Percentiles rank a stretch among this genome's conserved stretches.
phyloP scores from a whole-genome alignment of 345 rosid genomes.

The Garcia nutans region DNA sequence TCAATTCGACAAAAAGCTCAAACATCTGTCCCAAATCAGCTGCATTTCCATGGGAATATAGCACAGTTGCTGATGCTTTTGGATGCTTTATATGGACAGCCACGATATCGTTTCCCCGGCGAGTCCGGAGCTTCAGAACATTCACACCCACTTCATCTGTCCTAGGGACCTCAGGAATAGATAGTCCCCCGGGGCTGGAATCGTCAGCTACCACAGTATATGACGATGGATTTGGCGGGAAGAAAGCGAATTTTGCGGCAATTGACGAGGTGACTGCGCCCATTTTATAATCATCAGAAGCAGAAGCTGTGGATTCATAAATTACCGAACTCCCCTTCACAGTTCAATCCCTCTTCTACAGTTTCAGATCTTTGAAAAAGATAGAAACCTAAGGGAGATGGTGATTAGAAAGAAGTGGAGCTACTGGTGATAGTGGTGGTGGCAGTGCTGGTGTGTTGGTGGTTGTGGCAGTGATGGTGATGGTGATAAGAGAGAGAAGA shows the following conservation, averaged over 20 bases:
- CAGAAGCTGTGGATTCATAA: slow-evolving; percentile 40
- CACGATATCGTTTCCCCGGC: slow-evolving; percentile 75
- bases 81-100: slow-evolving; percentile 74
- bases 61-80: slow-evolving; percentile 64
- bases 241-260: slow-evolving; percentile 96
- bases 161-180: slow-evolving; percentile 57
- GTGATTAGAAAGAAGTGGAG: background rate
- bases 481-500: slow-evolving; percentile 3
- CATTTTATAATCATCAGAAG: slow-evolving; percentile 55
- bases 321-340: slow-evolving; percentile 1
- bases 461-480: slow-evolving; percentile 11
- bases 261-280: slow-evolving; percentile 98
- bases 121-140: slow-evolving; percentile 69
- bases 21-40: slow-evolving; percentile 96
- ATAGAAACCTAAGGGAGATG: background rate
- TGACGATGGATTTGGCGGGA: slow-evolving; percentile 94
- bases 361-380: slow-evolving; percentile 19
- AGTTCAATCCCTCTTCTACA: background rate
- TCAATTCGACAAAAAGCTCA: slow-evolving; percentile 84
- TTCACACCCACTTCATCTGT: slow-evolving; percentile 75
- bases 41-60: slow-evolving; percentile 98
- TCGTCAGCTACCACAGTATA: slow-evolving; percentile 56
- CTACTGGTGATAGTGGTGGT: background rate
- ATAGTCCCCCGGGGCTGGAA: slow-evolving; percentile 41
- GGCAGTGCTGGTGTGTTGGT: background rate